A percentile compares a stretch with the other conserved stretches of the same genome.
Evolutionary conservation across 2,329 filamentous ascomycete genomes (phyloP).

Genomic region (Metarhizium sp.): DNA sequence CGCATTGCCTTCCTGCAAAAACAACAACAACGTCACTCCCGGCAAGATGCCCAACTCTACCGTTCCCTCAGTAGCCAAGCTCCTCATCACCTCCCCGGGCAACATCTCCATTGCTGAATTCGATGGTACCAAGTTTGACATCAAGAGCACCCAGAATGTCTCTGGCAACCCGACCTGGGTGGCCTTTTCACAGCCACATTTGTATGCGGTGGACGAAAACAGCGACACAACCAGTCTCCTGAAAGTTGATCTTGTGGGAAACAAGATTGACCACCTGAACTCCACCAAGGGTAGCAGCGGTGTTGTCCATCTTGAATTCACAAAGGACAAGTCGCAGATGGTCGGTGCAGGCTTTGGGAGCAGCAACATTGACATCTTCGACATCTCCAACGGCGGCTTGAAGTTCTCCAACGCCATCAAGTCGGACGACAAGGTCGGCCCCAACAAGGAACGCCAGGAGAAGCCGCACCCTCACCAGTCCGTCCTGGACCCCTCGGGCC

Average conservation of each 20-base stretch:
- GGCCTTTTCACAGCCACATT: constrained; percentile 27
- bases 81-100: constrained; percentile 32
- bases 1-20: too few species aligned
- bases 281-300: constrained; percentile 27
- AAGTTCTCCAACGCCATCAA: constrained; percentile 29
- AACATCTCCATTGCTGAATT: constrained; percentile 33
- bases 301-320: constrained; percentile 39
- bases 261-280: constrained; percentile 16
- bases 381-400: constrained; percentile 26
- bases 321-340: constrained; percentile 32
- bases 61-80: background rate
- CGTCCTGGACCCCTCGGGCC: constrained; percentile 37
- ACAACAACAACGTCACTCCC: background rate
- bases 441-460: constrained; percentile 10
- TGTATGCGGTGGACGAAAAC: constrained; percentile 42
- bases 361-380: constrained; percentile 36
- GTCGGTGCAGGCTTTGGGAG: constrained; percentile 33
- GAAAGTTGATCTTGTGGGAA: constrained; percentile 22
- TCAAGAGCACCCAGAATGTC: constrained; percentile 22
- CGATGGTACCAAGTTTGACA: constrained; percentile 28
- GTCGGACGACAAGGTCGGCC: constrained; percentile 23
- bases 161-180: constrained; percentile 37
- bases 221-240: constrained; percentile 29
- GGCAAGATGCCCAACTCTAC: background rate
- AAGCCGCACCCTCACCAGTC: constrained; percentile 36